Conservation (phyloP, 2,329 filamentous ascomycete species). For the Trichophyton benhamiae region DNA sequence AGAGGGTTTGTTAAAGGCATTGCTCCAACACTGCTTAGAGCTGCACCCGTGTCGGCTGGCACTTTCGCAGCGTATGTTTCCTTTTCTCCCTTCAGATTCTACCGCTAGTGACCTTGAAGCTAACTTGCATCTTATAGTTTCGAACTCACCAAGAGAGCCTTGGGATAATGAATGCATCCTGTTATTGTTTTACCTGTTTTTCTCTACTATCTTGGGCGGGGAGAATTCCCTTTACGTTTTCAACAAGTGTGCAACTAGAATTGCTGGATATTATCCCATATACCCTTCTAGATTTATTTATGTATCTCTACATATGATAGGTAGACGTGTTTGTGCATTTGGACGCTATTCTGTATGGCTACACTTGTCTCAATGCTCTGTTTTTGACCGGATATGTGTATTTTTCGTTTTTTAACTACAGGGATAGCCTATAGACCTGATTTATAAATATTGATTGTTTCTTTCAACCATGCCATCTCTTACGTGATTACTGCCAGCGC, state of each 20-base stretch:
- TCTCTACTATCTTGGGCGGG: background rate
- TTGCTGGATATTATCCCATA: background rate
- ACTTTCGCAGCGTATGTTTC: slow-evolving; percentile 67
- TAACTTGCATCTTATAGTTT: slow-evolving; percentile 24
- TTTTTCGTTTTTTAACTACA: background rate
- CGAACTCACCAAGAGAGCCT: slow-evolving; percentile 36
- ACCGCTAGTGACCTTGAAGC: background rate
- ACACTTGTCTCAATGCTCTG: background rate
- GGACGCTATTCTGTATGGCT: background rate
- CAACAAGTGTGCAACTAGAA: background rate
- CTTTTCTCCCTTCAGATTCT: slow-evolving; percentile 4
- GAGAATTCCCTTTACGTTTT: background rate
- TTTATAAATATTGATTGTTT: too few species aligned
- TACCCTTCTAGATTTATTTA: slow-evolving; percentile 3
- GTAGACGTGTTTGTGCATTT: background rate
- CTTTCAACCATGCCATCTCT: background rate
- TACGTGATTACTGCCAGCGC: background rate
- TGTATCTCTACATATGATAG: background rate
- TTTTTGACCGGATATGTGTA: background rate
- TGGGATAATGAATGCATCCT: slow-evolving; percentile 22
- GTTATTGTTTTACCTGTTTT: background rate
- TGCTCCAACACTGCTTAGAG: slow-evolving; percentile 76
- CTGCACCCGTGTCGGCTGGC: slow-evolving; percentile 95
- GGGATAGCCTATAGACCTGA: background rate
- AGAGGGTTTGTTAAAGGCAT: slow-evolving; percentile 92